Base-by-base conservation (phyloP, 768 basidiomycete species). In the Rhizopogon vulgaris region DNA sequence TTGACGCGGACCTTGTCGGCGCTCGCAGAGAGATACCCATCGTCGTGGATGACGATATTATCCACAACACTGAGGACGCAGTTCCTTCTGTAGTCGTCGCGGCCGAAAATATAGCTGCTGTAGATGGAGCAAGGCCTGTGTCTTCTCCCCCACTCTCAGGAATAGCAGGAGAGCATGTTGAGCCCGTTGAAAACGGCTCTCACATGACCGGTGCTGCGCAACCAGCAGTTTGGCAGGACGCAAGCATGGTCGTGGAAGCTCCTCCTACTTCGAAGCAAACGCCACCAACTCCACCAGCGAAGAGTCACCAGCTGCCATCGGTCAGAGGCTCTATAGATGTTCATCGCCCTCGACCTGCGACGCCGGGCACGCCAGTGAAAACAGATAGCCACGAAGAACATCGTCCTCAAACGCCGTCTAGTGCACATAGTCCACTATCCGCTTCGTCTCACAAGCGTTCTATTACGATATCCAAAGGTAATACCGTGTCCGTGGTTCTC, bases 401-500 rank as follows among this genome's bases (percentile, higher is more conserved):
- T 15, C 49, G 27, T 34, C 48, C 63, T 18, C 56, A 61, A 24
- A 60, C 63, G 18, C 61, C 69, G 8, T 52, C 57, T 24, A 54
- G 52, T 32, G 38, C 46, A 9, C 32, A 34, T 15, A 41, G 52
- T 32, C n/a, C 27, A 38, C 51, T 51, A 42, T 49, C 60, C 24
- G 56, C 67, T 38, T 40, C 62, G 8, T n/a, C 60, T 40, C 83
- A 84, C 58, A 77, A 68, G 57, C 75, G 79, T 41, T 83, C 83
- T 4, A 64, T 84, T 61, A 84, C 82, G 40, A 76, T 84, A 50
- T 80, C 81, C 55, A 80, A 75, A 63, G 88, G 89, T 6, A 77
- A 82, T 59, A 83, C 79, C 7, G 86, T 91, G 38, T 91, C 89
- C 2, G 78, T 84, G 39, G 86, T 90, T 22, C 76, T 93, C 47